These are phyloP conservation scores for Trichosporon faecale DNA, from an alignment of 1,284 basidiomycete genomes.

Conservation along the genomic window DNA sequence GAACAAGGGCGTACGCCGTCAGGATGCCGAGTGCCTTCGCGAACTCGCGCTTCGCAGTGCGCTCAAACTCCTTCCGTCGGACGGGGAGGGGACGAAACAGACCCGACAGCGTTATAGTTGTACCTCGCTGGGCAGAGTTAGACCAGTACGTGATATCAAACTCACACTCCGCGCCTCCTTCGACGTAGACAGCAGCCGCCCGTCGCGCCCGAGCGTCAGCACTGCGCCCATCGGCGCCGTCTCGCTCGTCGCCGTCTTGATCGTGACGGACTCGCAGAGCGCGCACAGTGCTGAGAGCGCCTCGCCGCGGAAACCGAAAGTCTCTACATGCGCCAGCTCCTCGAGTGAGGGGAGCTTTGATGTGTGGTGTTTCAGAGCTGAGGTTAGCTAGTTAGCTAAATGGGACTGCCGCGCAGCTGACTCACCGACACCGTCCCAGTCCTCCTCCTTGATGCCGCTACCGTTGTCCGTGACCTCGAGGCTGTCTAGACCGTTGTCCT, in stretches of 20 bases:
- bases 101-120: constrained; percentile 71
- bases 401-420: no score
- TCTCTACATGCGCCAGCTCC: constrained; percentile 70
- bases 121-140: constrained; percentile 65
- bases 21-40: constrained; percentile 77
- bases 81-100: constrained; percentile 85
- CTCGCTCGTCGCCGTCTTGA: constrained; percentile 69
- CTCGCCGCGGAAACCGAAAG: constrained; percentile 96
- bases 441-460: constrained; percentile 70
- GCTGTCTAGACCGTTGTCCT: constrained; percentile 77
- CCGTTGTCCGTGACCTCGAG: constrained; percentile 95
- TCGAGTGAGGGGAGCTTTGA: constrained; percentile 80
- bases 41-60: constrained; percentile 87
- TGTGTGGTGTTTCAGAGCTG: constrained; percentile 88
- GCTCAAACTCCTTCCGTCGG: constrained; percentile 83
- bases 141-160: not conserved
- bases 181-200: constrained; percentile 57
- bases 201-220: constrained; percentile 68
- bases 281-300: constrained; percentile 91
- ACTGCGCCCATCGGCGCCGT: constrained; percentile 72
- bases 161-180: constrained; percentile 70
- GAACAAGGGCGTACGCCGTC: constrained; percentile 86
- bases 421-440: constrained; percentile 74
- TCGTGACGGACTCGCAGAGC: constrained; percentile 65
- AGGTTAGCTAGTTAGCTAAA: not conserved